Evolutionary conservation across 441 rosid species (phyloP).

Genomic region (Eruca vesicaria): DNA sequence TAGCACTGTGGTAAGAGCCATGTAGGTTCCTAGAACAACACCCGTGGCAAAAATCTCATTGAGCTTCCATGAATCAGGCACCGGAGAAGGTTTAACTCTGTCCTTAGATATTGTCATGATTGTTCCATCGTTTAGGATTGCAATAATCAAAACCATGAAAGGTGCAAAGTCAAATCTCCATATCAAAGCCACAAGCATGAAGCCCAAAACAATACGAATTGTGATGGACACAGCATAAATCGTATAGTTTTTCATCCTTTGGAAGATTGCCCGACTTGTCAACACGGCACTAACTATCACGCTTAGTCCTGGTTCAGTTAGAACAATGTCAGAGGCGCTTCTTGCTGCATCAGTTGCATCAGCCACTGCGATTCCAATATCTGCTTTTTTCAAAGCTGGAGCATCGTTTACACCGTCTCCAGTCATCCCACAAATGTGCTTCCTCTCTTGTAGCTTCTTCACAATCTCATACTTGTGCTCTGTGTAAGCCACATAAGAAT

Average conservation of each 20-base stretch:
- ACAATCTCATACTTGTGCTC: slow-evolving; percentile 96
- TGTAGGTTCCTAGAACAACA: slow-evolving; percentile 74
- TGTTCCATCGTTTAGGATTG: slow-evolving; percentile 93
- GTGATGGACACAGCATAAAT: slow-evolving; percentile 96
- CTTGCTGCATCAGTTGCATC: slow-evolving; percentile 96
- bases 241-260: slow-evolving; percentile 98
- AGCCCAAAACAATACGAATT: slow-evolving; percentile 86
- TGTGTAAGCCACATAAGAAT: slow-evolving; percentile 20
- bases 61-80: slow-evolving; percentile 92
- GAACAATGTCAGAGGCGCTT: slow-evolving; percentile 84
- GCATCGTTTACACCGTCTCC: slow-evolving; percentile 97
- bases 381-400: slow-evolving; percentile 87
- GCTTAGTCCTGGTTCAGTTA: slow-evolving; percentile 90
- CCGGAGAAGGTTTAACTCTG: slow-evolving; percentile 86
- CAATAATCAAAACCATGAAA: slow-evolving; percentile 93
- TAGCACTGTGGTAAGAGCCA: slow-evolving; percentile 63
- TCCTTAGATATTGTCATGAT: slow-evolving; percentile 96
- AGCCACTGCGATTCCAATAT: slow-evolving; percentile 89
- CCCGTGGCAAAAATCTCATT: slow-evolving; percentile 88
- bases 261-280: slow-evolving; percentile 94
- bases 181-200: slow-evolving; percentile 78
- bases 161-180: slow-evolving; percentile 96
- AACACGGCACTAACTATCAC: slow-evolving; percentile 84
- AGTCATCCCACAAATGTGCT: slow-evolving; percentile 94
- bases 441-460: slow-evolving; percentile 76